These are phyloP conservation scores for Vitis rotundifolia DNA, from an alignment of 164 flowering plant species.

Conservation along the genomic window DNA sequence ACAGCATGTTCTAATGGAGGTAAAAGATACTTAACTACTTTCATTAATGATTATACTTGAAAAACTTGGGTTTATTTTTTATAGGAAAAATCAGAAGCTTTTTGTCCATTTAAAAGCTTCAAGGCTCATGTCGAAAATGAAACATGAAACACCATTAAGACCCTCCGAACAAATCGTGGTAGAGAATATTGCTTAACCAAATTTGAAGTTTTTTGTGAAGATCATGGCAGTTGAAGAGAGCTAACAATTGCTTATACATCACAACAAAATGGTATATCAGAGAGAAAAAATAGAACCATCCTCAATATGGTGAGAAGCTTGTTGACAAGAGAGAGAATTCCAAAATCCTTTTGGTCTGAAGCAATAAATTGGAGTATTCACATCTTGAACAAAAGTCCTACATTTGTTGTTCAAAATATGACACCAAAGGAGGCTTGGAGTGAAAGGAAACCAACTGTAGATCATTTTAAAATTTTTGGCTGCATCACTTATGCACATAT, in stretches of 20 bases:
- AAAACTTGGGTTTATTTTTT: slow-evolving; percentile 10
- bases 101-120: too few species aligned
- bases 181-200: not conserved
- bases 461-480: not conserved
- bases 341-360: not conserved
- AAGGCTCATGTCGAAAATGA: too few species aligned
- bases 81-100: slow-evolving; percentile 3
- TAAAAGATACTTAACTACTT: too few species aligned
- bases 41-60: too few species aligned
- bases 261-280: not conserved
- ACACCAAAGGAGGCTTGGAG: too few species aligned
- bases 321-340: not conserved
- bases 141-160: not conserved
- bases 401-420: too few species aligned
- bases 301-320: not conserved
- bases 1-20: slow-evolving; percentile 9
- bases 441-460: too few species aligned
- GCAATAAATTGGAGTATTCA: not conserved
- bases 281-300: not conserved
- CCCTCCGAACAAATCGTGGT: slow-evolving; percentile 6
- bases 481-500: too few species aligned
- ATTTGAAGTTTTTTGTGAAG: not conserved
- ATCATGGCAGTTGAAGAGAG: not conserved
- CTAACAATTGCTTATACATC: not conserved
- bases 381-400: slow-evolving; percentile 3